Evolutionary conservation across 768 basidiomycete genomes (phyloP), one percentile per base, ranked within the genome.

Genomic region (Mycena belliarum): DNA sequence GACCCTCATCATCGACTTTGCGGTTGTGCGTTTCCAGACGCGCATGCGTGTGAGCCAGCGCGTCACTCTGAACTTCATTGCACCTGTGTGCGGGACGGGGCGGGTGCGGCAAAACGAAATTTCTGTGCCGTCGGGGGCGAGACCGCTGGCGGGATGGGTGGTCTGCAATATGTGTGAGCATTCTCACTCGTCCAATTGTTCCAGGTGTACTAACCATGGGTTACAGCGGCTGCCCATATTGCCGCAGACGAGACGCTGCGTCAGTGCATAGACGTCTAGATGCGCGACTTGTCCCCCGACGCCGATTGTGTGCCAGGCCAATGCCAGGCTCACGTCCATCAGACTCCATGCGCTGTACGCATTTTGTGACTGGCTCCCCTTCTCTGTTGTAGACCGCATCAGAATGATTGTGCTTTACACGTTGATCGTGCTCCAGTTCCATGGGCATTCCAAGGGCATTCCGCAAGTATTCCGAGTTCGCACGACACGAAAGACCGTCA

Each of bases 61-160:
- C n/a, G 78, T 89, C 32, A 65, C 61, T 8, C 65, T 88, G n/a
- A 87, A 91, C 59, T 90, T 90, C 60, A 86, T 90, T 52, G 87
- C 60, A 40, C 53, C 46, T 63, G 24, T 42, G 38, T 3, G 26
- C 45, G 38, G 38, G 33, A 11, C 52, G 54, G 1, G 52, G 57
- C 6, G 47, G 52, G 16, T 41, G 40, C 6, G 40, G 66, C 8
- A 69, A 57, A 69, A 57, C 12, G 65, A 59, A 11, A 70, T 79
- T 42, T 49, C 68, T 20, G 71, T 71, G 5, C 64, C 69, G 0
- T 64, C 76, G 57, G 57, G 6, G 24, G 40, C 8, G 57, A 57
- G 26, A 46, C 41, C 32, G 66, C 54, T 42, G 70, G 24, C 54
- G 65, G 55, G 50, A 60, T 52, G 65, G 76, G 65, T 5, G 61